A percentile compares a stretch with the other conserved stretches of the same genome.
Conservation (phyloP, 2,329 filamentous ascomycete genomes). For the Drechslera avenae region DNA sequence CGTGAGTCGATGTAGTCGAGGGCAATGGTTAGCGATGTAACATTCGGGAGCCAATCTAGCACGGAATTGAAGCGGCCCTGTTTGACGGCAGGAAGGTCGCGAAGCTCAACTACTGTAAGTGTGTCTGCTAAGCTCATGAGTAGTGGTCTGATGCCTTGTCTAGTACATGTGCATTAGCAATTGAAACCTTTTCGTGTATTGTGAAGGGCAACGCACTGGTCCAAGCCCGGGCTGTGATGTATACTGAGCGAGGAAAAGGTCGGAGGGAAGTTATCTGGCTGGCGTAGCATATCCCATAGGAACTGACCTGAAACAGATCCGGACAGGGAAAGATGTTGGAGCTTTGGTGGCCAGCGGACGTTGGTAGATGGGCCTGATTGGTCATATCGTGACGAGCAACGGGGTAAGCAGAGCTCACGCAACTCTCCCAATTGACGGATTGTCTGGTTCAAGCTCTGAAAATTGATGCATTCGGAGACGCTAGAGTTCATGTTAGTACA, state of each 20-base stretch:
- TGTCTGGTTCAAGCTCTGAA: constrained; percentile 57
- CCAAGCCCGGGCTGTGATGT: constrained; percentile 51
- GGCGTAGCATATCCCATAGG: constrained; percentile 46
- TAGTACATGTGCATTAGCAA: background rate
- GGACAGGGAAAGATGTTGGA: constrained; percentile 50
- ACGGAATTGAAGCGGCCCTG: constrained; percentile 49
- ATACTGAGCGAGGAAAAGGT: constrained; percentile 42
- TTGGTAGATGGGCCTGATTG: constrained; percentile 25
- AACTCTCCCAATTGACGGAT: constrained; percentile 55
- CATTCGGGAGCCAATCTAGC: constrained; percentile 48
- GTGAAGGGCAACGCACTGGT: constrained; percentile 18
- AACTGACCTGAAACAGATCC: constrained; percentile 54
- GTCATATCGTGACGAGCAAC: constrained; percentile 42
- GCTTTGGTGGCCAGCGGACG: constrained; percentile 51
- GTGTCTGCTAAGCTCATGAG: constrained; percentile 21
- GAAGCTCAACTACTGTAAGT: constrained; percentile 47
- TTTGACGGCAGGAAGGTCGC: constrained; percentile 49
- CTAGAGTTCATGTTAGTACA: constrained; percentile 1
- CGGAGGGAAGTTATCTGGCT: constrained; percentile 39
- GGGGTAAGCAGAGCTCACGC: constrained; percentile 53
- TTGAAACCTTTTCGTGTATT: no score
- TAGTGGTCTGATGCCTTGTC: constrained; percentile 43
- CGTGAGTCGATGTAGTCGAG: constrained; percentile 54
- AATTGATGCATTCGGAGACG: constrained; percentile 57
- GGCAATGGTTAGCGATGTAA: constrained; percentile 50